Base-by-base conservation (phyloP, 768 basidiomycete species). In the Lentinula raphanica region DNA sequence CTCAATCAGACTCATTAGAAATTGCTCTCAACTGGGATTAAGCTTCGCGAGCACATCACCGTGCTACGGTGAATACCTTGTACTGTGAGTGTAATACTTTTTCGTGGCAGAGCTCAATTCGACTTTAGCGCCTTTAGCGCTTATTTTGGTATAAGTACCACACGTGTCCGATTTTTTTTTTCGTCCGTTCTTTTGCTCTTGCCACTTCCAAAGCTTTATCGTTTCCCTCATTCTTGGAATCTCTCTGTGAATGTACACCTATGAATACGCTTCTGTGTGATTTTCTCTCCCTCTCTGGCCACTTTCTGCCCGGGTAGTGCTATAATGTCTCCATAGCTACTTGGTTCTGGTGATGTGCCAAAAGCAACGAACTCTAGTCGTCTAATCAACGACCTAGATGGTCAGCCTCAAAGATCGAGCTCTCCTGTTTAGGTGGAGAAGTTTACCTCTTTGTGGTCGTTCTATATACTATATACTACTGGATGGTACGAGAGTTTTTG, bases 331-430 rank as follows among this genome's bases (percentile, higher is more conserved):
- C 81, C 70, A 85, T 82, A 74, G 84, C 87, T 84, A 71, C 71
- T 81, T 85, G 86, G 86, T 88, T 88, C 87, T 88, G 86, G 84
- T 87, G 84, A 85, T 77, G 76, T 38, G 87, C 86, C 86, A 70
- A 88, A 59, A 88, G 56, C 53, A 60, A 85, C 51, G 75, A 48
- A 78, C 68, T 73, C 71, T 71, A 65, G 63, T 71, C 73, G 82
- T 71, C 78, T 76, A 79, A 84, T 82, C 78, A 81, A 71, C 79
- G 73, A 71, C 65, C n/a, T 68, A 71, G 77, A 77, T 74, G 82
- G 81, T 75, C 75, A 69, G 70, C 67, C 67, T 66, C 64, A 67
- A 69, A 69, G 73, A 67, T 64, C 64, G 67, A 54, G 67, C 62
- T 65, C 68, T 72, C 68, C 68, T 68, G 63, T 68, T 68, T 68